Percentiles rank a stretch among this genome's conserved stretches.
Evolutionary conservation across 306 rosid genomes (phyloP).

Genomic region (Herpetospermum pedunculosum): DNA sequence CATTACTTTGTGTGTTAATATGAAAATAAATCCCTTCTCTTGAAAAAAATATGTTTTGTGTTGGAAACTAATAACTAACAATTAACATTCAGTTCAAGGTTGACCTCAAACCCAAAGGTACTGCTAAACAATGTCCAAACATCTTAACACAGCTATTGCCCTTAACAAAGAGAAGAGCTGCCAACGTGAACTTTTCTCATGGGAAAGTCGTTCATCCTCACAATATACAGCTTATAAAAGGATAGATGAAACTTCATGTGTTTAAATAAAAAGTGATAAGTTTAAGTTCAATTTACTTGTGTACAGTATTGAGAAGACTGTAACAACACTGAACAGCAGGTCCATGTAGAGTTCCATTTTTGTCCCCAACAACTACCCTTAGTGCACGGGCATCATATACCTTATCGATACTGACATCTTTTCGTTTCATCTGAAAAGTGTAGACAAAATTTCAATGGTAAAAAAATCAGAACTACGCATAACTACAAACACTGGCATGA

Average conservation of each 20-base stretch:
- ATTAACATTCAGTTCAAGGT: neutral
- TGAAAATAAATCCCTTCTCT: neutral
- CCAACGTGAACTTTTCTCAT: neutral
- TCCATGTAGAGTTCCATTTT: conserved; percentile 82
- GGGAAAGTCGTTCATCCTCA: neutral
- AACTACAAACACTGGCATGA: conserved; percentile 3
- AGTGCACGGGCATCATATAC: conserved; percentile 93
- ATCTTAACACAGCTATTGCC: neutral
- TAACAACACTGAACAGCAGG: conserved; percentile 92
- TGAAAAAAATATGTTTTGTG: neutral
- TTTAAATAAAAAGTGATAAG: conserved; percentile 1
- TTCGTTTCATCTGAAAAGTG: conserved; percentile 67
- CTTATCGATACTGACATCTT: conserved; percentile 62
- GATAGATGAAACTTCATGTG: neutral
- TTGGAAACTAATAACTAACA: neutral
- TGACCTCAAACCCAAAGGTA: neutral
- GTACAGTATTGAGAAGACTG: conserved; percentile 79
- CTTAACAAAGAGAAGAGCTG: neutral
- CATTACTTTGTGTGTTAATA: neutral
- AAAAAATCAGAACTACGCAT: neutral
- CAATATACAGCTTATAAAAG: neutral
- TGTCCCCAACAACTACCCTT: conserved; percentile 97
- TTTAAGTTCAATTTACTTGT: conserved; percentile 44
- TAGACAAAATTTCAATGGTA: neutral
- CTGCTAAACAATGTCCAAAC: neutral